Percentiles rank a stretch among this genome's conserved stretches.
Conservation (phyloP, 2,329 filamentous ascomycete species). For the Madurella mycetomatis region DNA sequence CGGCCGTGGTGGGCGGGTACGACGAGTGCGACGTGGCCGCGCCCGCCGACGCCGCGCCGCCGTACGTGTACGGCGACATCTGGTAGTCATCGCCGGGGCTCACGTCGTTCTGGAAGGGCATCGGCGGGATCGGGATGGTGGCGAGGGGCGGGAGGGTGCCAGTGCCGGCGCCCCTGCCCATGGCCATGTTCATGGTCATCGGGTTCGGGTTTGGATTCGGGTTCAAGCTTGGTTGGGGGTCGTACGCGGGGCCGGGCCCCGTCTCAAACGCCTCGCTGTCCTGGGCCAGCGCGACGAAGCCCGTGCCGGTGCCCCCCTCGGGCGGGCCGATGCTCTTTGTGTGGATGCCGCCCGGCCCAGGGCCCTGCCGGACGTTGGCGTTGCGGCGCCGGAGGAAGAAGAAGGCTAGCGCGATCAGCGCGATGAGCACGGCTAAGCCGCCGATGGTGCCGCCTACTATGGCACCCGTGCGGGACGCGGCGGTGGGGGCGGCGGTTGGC, state of each 20-base stretch:
- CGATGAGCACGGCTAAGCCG: constrained; percentile 44
- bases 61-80: constrained; percentile 22
- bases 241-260: constrained; percentile 16
- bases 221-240: constrained; percentile 6
- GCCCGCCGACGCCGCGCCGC: constrained; percentile 4
- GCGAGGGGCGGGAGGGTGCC: constrained; percentile 8
- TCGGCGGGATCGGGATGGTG: constrained; percentile 5
- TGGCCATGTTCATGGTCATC: background rate
- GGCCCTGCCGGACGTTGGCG: constrained; percentile 39
- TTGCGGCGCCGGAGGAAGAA: constrained; percentile 43
- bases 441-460: constrained; percentile 53
- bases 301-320: constrained; percentile 27
- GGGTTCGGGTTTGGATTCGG: background rate
- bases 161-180: background rate
- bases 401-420: constrained; percentile 39
- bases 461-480: constrained; percentile 39
- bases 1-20: constrained; percentile 16
- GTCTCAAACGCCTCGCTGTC: constrained; percentile 32
- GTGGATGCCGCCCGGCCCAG: constrained; percentile 34
- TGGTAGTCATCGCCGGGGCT: constrained; percentile 18
- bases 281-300: constrained; percentile 37
- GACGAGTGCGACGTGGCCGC: constrained; percentile 13
- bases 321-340: constrained; percentile 38
- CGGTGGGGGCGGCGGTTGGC: constrained; percentile 9
- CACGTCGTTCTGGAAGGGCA: constrained; percentile 19